phyloP scores from a whole-genome alignment of 805 yeast genomes.

The Pichia exigua region DNA sequence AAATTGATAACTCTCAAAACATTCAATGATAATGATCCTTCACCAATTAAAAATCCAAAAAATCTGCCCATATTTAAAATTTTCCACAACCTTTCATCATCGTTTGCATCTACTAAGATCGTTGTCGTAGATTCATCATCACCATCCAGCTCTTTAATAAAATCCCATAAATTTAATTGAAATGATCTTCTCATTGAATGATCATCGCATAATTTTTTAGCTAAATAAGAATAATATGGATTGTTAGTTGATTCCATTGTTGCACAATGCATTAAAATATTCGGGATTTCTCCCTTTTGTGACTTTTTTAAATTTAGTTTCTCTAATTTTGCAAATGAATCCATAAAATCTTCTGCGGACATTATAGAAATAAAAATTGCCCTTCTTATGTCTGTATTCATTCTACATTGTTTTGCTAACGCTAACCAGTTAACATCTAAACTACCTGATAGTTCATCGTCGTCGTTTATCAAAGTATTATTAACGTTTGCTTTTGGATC shows the following conservation, averaged over 20 bases:
- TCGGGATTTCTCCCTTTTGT: conserved; percentile 83
- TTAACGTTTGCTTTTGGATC: conserved; percentile 11
- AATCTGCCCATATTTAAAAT: conserved; percentile 71
- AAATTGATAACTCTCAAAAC: conserved; percentile 67
- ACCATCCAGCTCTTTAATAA: conserved; percentile 60
- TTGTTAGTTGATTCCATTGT: conserved; percentile 76
- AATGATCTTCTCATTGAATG: conserved; percentile 75
- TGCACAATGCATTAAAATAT: conserved; percentile 78
- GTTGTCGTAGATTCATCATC: conserved; percentile 26
- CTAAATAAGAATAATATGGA: conserved; percentile 82
- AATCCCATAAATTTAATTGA: conserved; percentile 88
- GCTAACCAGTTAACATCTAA: conserved; percentile 85
- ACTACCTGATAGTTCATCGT: conserved; percentile 53
- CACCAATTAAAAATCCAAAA: conserved; percentile 68
- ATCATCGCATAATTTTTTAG: conserved; percentile 64
- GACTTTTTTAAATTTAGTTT: conserved; percentile 68
- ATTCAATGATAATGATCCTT: conserved; percentile 67
- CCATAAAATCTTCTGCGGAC: conserved; percentile 90
- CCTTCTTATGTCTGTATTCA: conserved; percentile 92
- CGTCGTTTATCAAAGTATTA: conserved; percentile 31
- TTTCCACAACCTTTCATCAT: conserved; percentile 48
- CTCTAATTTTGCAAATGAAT: conserved; percentile 76
- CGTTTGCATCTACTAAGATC: conserved; percentile 39
- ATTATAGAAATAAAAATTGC: conserved; percentile 90
- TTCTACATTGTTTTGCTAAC: conserved; percentile 76